phyloP scores from a whole-genome alignment of 441 rosid species.

The Isatis lusitanica region DNA sequence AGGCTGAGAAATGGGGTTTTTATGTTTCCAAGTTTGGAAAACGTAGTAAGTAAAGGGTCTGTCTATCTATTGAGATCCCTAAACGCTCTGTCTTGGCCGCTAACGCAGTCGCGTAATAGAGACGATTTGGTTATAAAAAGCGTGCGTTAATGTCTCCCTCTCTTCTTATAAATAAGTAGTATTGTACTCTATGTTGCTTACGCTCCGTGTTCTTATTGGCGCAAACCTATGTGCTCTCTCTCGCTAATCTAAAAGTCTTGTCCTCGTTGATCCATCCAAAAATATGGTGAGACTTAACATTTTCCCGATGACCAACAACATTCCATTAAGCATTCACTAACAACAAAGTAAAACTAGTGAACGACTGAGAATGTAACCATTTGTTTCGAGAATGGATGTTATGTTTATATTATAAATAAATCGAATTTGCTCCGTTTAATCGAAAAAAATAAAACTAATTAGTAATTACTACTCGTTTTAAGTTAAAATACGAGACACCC shows the following conservation, averaged over 20 bases:
- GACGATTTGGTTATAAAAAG: slow-evolving; percentile 10
- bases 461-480: too few relatives aligned
- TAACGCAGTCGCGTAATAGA: background rate
- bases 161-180: background rate
- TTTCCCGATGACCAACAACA: slow-evolving; percentile 22
- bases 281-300: slow-evolving; percentile 5
- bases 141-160: slow-evolving; percentile 12
- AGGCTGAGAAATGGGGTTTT: background rate
- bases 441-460: too few relatives aligned
- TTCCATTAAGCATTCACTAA: slow-evolving; percentile 1
- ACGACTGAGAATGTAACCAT: background rate
- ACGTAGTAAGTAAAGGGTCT: background rate
- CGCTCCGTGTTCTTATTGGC: slow-evolving; percentile 8
- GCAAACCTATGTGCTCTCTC: background rate
- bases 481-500: background rate
- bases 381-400: slow-evolving; percentile 21
- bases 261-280: slow-evolving; percentile 12
- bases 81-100: background rate
- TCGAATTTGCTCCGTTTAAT: background rate
- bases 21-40: background rate
- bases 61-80: background rate
- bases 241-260: slow-evolving; percentile 9
- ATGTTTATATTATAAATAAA: background rate
- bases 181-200: background rate
- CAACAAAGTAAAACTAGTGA: background rate